These are phyloP conservation scores for Trametes elegans DNA, from an alignment of 768 basidiomycete species.

Conservation along the genomic window DNA sequence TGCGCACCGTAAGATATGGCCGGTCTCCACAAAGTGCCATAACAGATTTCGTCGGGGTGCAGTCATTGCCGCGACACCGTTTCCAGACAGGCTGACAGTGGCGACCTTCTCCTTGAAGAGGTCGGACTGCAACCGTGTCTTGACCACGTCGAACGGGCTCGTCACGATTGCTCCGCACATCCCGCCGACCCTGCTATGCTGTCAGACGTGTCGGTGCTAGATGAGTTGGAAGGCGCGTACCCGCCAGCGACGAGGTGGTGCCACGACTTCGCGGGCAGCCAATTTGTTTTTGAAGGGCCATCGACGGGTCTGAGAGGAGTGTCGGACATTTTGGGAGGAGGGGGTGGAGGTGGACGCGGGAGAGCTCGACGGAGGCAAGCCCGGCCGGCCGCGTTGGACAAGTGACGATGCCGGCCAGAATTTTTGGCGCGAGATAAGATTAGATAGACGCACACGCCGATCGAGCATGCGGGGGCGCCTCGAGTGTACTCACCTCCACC, in stretches of 20 bases:
- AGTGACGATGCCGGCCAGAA: neutral
- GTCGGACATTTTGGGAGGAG: conserved; percentile 21
- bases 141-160: conserved; percentile 97
- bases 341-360: conserved; percentile 12
- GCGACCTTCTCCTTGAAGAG: conserved; percentile 59
- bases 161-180: conserved; percentile 98
- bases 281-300: conserved; percentile 34
- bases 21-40: conserved; percentile 95
- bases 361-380: conserved; percentile 8
- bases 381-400: conserved; percentile 3
- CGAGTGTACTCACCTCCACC: neutral
- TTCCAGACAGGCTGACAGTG: conserved; percentile 27
- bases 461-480: neutral
- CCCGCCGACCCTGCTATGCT: conserved; percentile 71
- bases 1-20: conserved; percentile 78
- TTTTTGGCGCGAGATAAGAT: conserved; percentile 25
- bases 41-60: conserved; percentile 52
- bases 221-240: conserved; percentile 42
- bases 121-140: conserved; percentile 93
- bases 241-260: conserved; percentile 85
- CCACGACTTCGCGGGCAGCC: conserved; percentile 76
- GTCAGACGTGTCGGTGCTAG: neutral
- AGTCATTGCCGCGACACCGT: conserved; percentile 32
- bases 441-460: conserved; percentile 3
- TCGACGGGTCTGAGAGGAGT: conserved; percentile 26